These are phyloP conservation scores for Diaporthe helianthi DNA, from an alignment of 2,329 filamentous ascomycete genomes.

Conservation along the genomic window DNA sequence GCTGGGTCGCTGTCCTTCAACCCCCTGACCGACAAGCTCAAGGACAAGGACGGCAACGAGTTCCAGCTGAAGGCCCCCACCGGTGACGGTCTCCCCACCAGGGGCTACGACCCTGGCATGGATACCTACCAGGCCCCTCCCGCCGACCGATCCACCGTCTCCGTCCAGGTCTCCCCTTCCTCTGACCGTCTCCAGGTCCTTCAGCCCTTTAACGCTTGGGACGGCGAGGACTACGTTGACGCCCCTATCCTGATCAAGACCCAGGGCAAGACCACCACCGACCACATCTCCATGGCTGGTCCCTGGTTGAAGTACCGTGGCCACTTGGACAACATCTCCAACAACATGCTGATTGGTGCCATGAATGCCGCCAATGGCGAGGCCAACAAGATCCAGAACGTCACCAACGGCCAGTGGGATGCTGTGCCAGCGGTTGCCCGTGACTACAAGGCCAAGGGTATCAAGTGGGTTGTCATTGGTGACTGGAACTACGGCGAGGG, in stretches of 20 bases:
- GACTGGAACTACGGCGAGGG: slow-evolving; percentile 99
- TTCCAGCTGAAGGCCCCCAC: slow-evolving; percentile 84
- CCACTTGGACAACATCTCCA: slow-evolving; percentile 98
- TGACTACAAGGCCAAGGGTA: slow-evolving; percentile 97
- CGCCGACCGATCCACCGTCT: slow-evolving; percentile 73
- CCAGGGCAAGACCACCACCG: slow-evolving; percentile 94
- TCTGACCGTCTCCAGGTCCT: slow-evolving; percentile 96
- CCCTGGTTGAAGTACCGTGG: slow-evolving; percentile 99
- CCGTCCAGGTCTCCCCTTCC: slow-evolving; percentile 82
- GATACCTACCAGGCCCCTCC: slow-evolving; percentile 98
- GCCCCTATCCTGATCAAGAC: slow-evolving; percentile 96
- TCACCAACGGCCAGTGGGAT: slow-evolving; percentile 81
- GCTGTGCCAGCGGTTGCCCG: slow-evolving; percentile 92
- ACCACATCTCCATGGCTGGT: slow-evolving; percentile 97
- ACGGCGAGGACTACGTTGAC: slow-evolving; percentile 86
- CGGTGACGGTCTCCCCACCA: slow-evolving; percentile 79
- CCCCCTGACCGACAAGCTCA: slow-evolving; percentile 88
- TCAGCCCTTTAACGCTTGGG: slow-evolving; percentile 84
- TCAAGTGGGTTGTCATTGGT: slow-evolving; percentile 95
- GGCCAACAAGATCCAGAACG: slow-evolving; percentile 97
- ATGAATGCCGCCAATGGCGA: slow-evolving; percentile 95
- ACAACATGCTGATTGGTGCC: slow-evolving; percentile 99
- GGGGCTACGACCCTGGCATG: slow-evolving; percentile 86
- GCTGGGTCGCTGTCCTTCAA: slow-evolving; percentile 75
- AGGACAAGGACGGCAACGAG: slow-evolving; percentile 95